These are phyloP conservation scores for Ceratocystis albifundus DNA, from an alignment of 2,329 filamentous ascomycete species.

Conservation along the genomic window DNA sequence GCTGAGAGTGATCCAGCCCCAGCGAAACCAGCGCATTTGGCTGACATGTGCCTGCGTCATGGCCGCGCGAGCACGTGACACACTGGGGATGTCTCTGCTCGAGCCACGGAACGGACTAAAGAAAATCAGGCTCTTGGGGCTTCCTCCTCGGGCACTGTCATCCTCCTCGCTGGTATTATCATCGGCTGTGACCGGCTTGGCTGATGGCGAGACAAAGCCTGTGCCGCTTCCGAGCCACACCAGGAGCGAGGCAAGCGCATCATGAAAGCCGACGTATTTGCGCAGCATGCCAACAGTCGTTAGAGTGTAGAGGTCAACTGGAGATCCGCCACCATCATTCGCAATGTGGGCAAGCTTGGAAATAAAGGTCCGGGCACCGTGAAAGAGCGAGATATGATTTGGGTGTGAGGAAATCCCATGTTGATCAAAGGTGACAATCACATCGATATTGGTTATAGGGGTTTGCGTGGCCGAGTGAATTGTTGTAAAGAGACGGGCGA, in stretches of 20 bases:
- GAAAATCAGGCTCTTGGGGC: conserved; percentile 53
- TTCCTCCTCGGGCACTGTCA: conserved; percentile 27
- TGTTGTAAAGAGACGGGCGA: conserved; percentile 64
- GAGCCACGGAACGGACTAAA: conserved; percentile 56
- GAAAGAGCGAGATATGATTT: conserved; percentile 83
- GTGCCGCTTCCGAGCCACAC: conserved; percentile 37
- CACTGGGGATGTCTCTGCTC: conserved; percentile 27
- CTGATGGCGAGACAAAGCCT: conserved; percentile 22
- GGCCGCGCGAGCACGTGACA: conserved; percentile 57
- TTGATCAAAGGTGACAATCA: conserved; percentile 82
- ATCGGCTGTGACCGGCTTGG: conserved; percentile 5
- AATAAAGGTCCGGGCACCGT: conserved; percentile 67
- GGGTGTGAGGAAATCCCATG: conserved; percentile 74
- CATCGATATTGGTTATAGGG: conserved; percentile 53
- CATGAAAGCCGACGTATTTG: conserved; percentile 72
- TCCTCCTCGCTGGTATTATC: conserved; percentile 17
- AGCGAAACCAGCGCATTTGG: conserved; percentile 98
- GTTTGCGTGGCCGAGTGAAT: conserved; percentile 33
- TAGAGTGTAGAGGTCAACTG: conserved; percentile 73
- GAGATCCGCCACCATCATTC: conserved; percentile 6
- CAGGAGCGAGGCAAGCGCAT: conserved; percentile 59
- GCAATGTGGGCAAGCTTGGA: conserved; percentile 45
- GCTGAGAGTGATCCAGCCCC: conserved; percentile 84
- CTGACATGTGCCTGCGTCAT: conserved; percentile 87
- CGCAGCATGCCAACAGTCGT: conserved; percentile 58